Base-by-base conservation (phyloP, 192 early-diverging fungal species). In the Backusella tarrabulga region DNA sequence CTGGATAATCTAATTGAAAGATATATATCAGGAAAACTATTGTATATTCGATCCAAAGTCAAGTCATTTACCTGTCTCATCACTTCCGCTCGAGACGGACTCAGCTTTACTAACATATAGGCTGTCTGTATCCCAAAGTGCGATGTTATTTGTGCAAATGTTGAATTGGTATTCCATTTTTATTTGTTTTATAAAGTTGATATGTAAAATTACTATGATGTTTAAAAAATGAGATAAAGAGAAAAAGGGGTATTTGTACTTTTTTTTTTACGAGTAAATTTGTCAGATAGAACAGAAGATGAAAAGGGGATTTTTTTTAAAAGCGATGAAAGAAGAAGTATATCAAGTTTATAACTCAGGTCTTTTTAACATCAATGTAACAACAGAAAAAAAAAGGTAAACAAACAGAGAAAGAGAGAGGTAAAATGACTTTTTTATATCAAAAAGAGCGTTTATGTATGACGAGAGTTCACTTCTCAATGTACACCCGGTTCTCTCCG, bases 401-500 rank as follows among this genome's bases (percentile, higher is more conserved):
- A 26, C 3, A 60, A 29, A 63, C 21, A 63, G 26, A 63, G 56
- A 63, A 29, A 60, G 8, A 21, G 23, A 63, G 23, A 60, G 23
- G 12, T 26, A 26, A 60, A 60, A 21, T 56, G 21, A 29, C 9
- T 63, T 11, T 54, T 63, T 63, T 63, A 29, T 63, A 63, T 63
- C 21, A 29, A 26, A 32, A 29, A 63, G 7, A 63, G 23, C 23
- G 9, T 29, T 63, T 29, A 63, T 63, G 56, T 63, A 63, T 63
- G 56, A 63, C 56, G 23, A 63, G 26, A 63, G 56, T 63, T 14
- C 56, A 63, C 56, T 63, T 63, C 56, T 63, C 56, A 63, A 63
- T 63, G 56, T 23, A 63, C 56, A 29, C 56, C 56, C 56, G 56
- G 56, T 63, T 63, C 56, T 63, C 56, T 63, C 56, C 56, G 56